Conservation (phyloP, 768 basidiomycete species). For the Agrocybe chaxingu region DNA sequence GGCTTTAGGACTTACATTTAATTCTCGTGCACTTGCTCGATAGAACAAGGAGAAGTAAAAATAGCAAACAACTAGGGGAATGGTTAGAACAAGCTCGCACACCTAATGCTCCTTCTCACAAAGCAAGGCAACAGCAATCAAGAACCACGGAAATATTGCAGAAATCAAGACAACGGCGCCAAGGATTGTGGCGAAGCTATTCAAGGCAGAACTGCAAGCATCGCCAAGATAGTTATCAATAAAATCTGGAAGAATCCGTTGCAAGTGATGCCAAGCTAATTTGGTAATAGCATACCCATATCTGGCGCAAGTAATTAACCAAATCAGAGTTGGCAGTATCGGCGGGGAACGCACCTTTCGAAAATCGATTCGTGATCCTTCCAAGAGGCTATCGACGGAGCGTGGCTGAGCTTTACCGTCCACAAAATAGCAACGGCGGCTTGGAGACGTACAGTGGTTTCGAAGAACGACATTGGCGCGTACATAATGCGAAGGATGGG, state of each 20-base stretch:
- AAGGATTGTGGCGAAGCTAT: conserved; percentile 57
- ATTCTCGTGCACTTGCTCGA: conserved; percentile 76
- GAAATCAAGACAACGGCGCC: conserved; percentile 77
- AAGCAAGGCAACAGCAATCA: conserved; percentile 57
- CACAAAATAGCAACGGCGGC: neutral
- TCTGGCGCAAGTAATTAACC: conserved; percentile 32
- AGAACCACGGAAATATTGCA: conserved; percentile 77
- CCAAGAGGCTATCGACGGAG: conserved; percentile 57
- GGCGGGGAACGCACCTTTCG: conserved; percentile 49
- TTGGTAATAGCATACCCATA: conserved; percentile 65
- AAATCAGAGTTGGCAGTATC: neutral
- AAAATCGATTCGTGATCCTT: conserved; percentile 85
- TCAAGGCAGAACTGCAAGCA: conserved; percentile 63
- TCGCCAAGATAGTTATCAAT: conserved; percentile 30
- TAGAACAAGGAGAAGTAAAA: conserved; percentile 75
- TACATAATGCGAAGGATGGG: conserved; percentile 68
- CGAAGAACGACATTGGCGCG: conserved; percentile 88
- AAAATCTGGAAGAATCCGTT: neutral
- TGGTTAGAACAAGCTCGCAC: neutral
- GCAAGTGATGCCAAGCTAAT: conserved; percentile 21
- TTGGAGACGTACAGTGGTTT: conserved; percentile 57
- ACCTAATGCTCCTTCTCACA: neutral
- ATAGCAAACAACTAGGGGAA: conserved; percentile 34
- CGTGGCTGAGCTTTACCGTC: neutral
- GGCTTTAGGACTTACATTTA: conserved; percentile 53